Evolutionary conservation across 495 filamentous ascomycete genomes (phyloP), one percentile per base, ranked within the genome.

Genomic region (Hypoxylon trugodes): DNA sequence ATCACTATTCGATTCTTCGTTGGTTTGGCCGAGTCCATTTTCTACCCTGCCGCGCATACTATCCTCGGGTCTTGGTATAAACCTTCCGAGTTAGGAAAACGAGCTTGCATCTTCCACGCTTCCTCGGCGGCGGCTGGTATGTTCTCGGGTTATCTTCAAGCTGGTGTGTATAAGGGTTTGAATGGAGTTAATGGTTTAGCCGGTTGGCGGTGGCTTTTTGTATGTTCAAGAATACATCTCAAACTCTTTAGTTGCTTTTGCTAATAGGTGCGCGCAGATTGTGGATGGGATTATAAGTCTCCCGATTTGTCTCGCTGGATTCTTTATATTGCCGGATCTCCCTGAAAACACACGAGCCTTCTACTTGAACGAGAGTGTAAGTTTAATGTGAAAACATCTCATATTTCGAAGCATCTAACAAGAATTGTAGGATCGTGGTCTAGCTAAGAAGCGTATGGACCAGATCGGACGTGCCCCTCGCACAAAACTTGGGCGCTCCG

Each of bases 191-290:
- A 61, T 8, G 82, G 82, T 0, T 57, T 82, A 0, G 71, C 77
- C 0, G 83, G 82, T 0, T 86, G 82, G 83, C 66, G 79, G 15
- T 84, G 82, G 82, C 69, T 85, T 3, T 85, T 83, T 21, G 64
- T 67, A 21, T 16, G 64, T 61, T 24, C 9, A 13, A 1, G 7
- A 3, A 0, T 5, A 33, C n/a, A 12, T 13, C 45, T 33, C 3
- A 5, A 18, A 15, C 10, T 22, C n/a, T 25, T 12, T 4, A 16
- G 18, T 12, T 21, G 6, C 22, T 8, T 8, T 33, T 4, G 26
- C 56, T 61, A 38, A 66, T 30, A 2, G 19, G 22, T 6, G 5
- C 9, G 12, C n/a, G 9, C 32, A 69, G 66, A 65, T 81, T 6
- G 71, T 82, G 35, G 77, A 82, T 45, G 80, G 79, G 0, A 54